Percentiles rank a stretch among this genome's conserved stretches.
Conservation (phyloP, 2,329 filamentous ascomycete species). For the Hysterium pulicare region DNA sequence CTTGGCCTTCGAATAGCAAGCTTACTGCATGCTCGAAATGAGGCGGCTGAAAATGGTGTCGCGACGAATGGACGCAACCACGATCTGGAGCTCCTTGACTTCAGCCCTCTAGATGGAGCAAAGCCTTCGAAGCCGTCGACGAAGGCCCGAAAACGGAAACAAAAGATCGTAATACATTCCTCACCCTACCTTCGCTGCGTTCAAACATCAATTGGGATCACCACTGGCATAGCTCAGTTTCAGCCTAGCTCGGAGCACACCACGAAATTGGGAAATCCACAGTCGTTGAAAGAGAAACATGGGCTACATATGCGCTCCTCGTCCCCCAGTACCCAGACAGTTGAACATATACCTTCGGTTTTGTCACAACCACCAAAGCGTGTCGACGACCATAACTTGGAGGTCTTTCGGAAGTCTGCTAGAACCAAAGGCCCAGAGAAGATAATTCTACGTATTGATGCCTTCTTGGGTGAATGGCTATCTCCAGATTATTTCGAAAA, state of each 20-base stretch:
- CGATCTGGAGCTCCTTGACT: slow-evolving; percentile 20
- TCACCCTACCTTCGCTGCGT: slow-evolving; percentile 94
- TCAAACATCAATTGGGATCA: slow-evolving; percentile 86
- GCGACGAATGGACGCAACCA: slow-evolving; percentile 13
- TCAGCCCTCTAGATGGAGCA: slow-evolving; percentile 17
- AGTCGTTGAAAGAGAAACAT: slow-evolving; percentile 13
- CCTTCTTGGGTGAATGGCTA: slow-evolving; percentile 94
- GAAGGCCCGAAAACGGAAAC: slow-evolving; percentile 52
- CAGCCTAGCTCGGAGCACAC: slow-evolving; percentile 37
- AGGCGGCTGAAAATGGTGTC: slow-evolving; percentile 39
- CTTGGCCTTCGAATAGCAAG: slow-evolving; percentile 81
- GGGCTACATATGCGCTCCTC: slow-evolving; percentile 10
- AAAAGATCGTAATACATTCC: slow-evolving; percentile 81
- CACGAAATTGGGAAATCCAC: slow-evolving; percentile 19
- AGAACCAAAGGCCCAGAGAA: slow-evolving; percentile 33
- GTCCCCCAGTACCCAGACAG: slow-evolving; percentile 4
- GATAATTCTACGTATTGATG: slow-evolving; percentile 69
- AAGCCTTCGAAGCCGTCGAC: slow-evolving; percentile 1
- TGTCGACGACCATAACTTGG: slow-evolving; percentile 35
- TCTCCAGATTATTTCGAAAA: slow-evolving; percentile 89
- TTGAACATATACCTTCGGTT: slow-evolving; percentile 1
- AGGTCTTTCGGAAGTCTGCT: slow-evolving; percentile 30
- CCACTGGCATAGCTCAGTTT: slow-evolving; percentile 74
- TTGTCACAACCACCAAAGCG: slow-evolving; percentile 32
- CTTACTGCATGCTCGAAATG: slow-evolving; percentile 56